Conservation (phyloP, 2,329 filamentous ascomycete species). For the Sarocladium brachiariae region DNA sequence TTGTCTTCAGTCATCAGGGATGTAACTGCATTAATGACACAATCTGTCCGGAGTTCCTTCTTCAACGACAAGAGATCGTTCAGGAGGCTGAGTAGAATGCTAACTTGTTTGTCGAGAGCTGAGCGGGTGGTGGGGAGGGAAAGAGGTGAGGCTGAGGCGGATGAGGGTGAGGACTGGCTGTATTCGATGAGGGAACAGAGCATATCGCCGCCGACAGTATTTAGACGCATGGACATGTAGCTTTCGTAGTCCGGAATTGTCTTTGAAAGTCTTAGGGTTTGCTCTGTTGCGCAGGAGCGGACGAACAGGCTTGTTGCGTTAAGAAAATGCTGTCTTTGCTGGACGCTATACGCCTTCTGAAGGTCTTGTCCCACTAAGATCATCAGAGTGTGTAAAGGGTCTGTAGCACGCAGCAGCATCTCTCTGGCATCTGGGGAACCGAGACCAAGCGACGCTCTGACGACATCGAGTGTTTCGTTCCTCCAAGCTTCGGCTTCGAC, state of each 20-base stretch:
- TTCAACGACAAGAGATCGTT: conserved; percentile 26
- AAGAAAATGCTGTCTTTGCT: conserved; percentile 16
- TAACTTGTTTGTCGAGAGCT: conserved; percentile 19
- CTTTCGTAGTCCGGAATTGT: conserved; percentile 19
- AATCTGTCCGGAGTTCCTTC: conserved; percentile 22
- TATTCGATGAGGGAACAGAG: conserved; percentile 22
- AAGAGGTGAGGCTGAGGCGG: conserved; percentile 9
- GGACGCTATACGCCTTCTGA: conserved; percentile 12
- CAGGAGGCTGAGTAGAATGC: conserved; percentile 18
- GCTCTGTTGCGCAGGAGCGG: conserved; percentile 21
- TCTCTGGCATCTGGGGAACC: not conserved
- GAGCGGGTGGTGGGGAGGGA: conserved; percentile 10
- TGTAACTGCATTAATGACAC: conserved; percentile 24
- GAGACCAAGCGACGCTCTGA: conserved; percentile 15
- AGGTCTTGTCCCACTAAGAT: conserved; percentile 20
- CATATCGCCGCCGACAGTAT: conserved; percentile 20
- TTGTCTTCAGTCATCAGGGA: conserved; percentile 18
- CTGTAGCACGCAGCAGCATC: not conserved
- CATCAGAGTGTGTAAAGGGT: conserved; percentile 15
- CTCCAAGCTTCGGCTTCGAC: conserved; percentile 20
- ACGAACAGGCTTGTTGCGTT: conserved; percentile 20
- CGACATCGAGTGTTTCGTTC: conserved; percentile 16
- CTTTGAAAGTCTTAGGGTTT: conserved; percentile 18
- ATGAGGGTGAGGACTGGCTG: conserved; percentile 13
- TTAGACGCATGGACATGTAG: conserved; percentile 23